Conservation (phyloP, 371 early-diverging fungal genomes). For the Conidiobolus incongruus region DNA sequence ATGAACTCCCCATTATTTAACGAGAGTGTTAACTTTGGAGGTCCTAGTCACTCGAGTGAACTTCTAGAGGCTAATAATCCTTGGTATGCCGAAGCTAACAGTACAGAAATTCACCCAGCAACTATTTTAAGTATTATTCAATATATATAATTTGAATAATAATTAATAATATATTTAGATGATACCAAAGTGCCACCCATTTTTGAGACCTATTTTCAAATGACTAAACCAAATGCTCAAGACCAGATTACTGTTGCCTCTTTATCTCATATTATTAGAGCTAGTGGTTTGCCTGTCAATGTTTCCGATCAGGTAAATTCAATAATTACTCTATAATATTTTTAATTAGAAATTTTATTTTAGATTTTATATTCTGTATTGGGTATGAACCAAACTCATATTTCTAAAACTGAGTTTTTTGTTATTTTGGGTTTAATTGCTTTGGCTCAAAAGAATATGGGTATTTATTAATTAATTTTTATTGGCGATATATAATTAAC, state of each 20-base stretch:
- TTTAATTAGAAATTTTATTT: neutral
- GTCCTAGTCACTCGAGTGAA: too few relatives aligned
- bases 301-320: constrained; percentile 23
- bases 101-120: neutral
- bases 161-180: neutral
- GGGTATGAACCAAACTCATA: constrained; percentile 21
- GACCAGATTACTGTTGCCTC: constrained; percentile 23
- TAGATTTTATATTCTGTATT: constrained; percentile 10
- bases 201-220: constrained; percentile 19
- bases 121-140: neutral
- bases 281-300: constrained; percentile 21
- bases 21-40: too few relatives aligned
- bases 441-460: constrained; percentile 56
- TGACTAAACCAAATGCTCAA: constrained; percentile 17
- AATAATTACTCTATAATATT: constrained; percentile 1
- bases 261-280: constrained; percentile 19
- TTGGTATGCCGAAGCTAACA: neutral
- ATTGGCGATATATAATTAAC: neutral
- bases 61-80: neutral
- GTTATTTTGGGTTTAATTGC: constrained; percentile 39
- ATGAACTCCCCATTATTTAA: too few relatives aligned
- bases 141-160: neutral
- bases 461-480: constrained; percentile 7
- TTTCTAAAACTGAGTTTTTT: constrained; percentile 24
- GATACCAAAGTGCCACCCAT: neutral